These are phyloP conservation scores for Batkoa obscura DNA, from an alignment of 371 early-diverging fungal genomes.

Conservation along the genomic window DNA sequence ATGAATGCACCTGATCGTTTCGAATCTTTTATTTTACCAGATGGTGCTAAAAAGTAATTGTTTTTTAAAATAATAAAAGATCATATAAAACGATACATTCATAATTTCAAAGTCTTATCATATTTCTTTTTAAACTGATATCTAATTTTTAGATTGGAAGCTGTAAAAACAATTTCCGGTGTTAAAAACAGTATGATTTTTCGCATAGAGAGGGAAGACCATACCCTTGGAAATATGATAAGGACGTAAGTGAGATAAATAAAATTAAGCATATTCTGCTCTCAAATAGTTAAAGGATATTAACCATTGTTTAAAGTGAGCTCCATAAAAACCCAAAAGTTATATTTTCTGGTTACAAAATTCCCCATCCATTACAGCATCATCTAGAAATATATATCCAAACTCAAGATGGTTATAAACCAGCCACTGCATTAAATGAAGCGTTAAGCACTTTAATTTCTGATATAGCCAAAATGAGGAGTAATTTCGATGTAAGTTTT, in stretches of 20 bases:
- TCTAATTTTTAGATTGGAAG: conserved; percentile 85
- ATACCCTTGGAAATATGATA: conserved; percentile 88
- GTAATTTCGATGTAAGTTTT: conserved; percentile 45
- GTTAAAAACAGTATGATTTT: conserved; percentile 1
- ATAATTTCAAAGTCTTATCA: neutral
- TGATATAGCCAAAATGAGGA: conserved; percentile 61
- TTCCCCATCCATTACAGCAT: conserved; percentile 96
- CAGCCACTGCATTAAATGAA: conserved; percentile 55
- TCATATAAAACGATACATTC: too few species aligned
- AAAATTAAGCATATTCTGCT: neutral
- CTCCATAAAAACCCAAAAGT: conserved; percentile 81
- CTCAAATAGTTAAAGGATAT: neutral
- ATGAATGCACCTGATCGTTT: conserved; percentile 88
- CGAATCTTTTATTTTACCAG: conserved; percentile 76
- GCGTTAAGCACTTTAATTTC: conserved; percentile 58
- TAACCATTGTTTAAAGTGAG: conserved; percentile 28
- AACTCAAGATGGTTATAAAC: conserved; percentile 67
- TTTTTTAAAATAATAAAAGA: neutral
- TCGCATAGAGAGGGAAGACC: conserved; percentile 83
- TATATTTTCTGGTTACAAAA: conserved; percentile 91
- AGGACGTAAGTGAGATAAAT: conserved; percentile 37
- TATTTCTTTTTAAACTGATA: conserved; percentile 6
- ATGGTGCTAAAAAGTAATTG: conserved; percentile 65
- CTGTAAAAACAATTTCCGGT: conserved; percentile 61
- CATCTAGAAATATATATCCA: conserved; percentile 76